These are phyloP conservation scores for Naganishia albida DNA, from an alignment of 1,284 basidiomycete species.

Conservation along the genomic window DNA sequence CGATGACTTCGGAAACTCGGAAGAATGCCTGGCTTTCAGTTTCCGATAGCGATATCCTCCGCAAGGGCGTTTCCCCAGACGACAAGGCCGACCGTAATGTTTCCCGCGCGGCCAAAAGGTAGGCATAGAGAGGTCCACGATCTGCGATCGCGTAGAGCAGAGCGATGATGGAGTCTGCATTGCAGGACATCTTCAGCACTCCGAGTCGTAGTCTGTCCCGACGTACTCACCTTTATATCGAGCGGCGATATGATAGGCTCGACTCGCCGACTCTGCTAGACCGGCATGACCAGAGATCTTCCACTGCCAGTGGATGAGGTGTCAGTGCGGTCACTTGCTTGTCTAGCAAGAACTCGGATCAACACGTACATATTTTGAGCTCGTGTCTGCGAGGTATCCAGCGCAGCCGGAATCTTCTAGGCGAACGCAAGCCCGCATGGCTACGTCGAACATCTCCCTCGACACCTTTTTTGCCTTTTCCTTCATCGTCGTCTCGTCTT, in stretches of 20 bases:
- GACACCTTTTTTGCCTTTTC: constrained; percentile 5
- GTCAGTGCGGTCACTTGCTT: too few species aligned
- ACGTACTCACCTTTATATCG: constrained; percentile 14
- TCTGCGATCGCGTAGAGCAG: constrained; percentile 17
- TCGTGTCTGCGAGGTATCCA: constrained; percentile 25
- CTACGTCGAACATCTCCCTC: constrained; percentile 19
- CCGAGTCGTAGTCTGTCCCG: not conserved
- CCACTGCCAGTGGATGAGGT: not conserved
- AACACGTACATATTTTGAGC: constrained; percentile 18
- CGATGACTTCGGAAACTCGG: not conserved
- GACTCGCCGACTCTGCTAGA: constrained; percentile 24
- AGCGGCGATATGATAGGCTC: constrained; percentile 17
- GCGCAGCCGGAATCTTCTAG: constrained; percentile 4
- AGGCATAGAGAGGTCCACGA: constrained; percentile 23
- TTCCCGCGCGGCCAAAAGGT: constrained; percentile 8
- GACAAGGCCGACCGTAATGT: not conserved
- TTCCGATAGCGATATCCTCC: not conserved
- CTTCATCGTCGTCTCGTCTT: not conserved
- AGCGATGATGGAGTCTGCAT: constrained; percentile 11
- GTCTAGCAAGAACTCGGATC: too few species aligned
- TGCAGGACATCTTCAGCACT: not conserved
- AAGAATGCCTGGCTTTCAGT: not conserved
- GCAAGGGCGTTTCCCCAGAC: not conserved
- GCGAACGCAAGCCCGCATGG: constrained; percentile 19
- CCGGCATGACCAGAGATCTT: constrained; percentile 21